phyloP scores from a whole-genome alignment of 208 protist species.

The Leishmania braziliensis region DNA sequence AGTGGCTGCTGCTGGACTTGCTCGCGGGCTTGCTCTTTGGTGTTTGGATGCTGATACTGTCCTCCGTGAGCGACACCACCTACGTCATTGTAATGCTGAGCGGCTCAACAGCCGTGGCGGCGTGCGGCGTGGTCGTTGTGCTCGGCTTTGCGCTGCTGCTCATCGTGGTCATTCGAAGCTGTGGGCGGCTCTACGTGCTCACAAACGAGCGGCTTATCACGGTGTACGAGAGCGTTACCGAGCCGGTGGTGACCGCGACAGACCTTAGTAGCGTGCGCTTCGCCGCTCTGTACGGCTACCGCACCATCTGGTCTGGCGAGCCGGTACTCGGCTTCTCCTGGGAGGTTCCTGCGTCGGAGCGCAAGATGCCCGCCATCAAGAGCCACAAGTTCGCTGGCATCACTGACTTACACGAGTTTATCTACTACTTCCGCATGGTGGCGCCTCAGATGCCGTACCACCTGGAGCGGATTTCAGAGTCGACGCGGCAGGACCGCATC shows the following conservation, averaged over 20 bases:
- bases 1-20: conserved; percentile 54
- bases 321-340: conserved; percentile 54
- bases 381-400: conserved; percentile 56
- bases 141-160: conserved; percentile 40
- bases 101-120: conserved; percentile 35
- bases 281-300: conserved; percentile 58
- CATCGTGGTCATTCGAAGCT: conserved; percentile 37
- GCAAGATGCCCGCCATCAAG: conserved; percentile 57
- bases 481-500: conserved; percentile 34
- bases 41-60: conserved; percentile 49
- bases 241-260: conserved; percentile 41
- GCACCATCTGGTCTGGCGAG: conserved; percentile 21
- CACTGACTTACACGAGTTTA: conserved; percentile 39
- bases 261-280: conserved; percentile 45
- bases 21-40: conserved; percentile 41
- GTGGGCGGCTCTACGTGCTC: conserved; percentile 50
- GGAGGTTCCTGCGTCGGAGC: conserved; percentile 59
- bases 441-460: conserved; percentile 37
- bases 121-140: conserved; percentile 41
- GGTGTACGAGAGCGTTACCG: conserved; percentile 49
- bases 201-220: conserved; percentile 60
- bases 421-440: conserved; percentile 51
- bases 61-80: conserved; percentile 34
- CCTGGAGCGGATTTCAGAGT: conserved; percentile 31
- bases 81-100: conserved; percentile 45